phyloP scores from a whole-genome alignment of 139 green algal genomes.

The Pleodorina starrii region DNA sequence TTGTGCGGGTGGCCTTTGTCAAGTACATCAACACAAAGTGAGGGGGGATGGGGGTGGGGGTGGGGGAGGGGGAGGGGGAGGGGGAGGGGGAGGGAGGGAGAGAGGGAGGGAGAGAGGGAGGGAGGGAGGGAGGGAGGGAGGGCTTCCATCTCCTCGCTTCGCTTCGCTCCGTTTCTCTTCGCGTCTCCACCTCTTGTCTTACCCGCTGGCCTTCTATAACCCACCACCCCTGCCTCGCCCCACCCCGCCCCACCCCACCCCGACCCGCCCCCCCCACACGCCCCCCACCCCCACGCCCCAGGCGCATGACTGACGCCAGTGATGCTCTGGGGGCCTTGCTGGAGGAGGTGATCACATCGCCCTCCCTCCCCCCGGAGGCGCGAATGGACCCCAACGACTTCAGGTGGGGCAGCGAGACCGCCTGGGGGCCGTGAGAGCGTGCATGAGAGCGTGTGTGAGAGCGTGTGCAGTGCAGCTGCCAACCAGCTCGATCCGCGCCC shows the following conservation, averaged over 20 bases:
- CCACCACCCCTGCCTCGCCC: neutral
- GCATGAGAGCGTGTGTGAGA: too few species aligned
- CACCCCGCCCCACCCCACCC: neutral
- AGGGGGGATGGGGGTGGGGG: neutral
- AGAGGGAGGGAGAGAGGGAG: neutral
- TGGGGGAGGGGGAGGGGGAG: neutral
- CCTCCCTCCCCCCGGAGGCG: conserved; percentile 49
- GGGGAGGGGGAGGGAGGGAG: neutral
- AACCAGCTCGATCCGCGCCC: too few species aligned
- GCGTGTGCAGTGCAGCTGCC: too few species aligned
- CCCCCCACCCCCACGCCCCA: neutral
- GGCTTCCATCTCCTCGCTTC: neutral
- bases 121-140: neutral
- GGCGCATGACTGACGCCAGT: conserved; percentile 52
- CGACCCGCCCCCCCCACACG: neutral
- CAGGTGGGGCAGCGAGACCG: conserved; percentile 32
- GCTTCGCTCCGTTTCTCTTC: neutral
- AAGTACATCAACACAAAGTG: conserved; percentile 63
- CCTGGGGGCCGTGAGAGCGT: too few species aligned
- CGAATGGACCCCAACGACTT: conserved; percentile 63
- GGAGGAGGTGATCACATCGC: conserved; percentile 34
- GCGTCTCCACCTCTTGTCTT: neutral
- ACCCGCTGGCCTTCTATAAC: neutral
- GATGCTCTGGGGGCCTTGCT: conserved; percentile 53
- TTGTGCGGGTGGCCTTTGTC: conserved; percentile 58